Percentiles rank a stretch among this genome's conserved stretches.
These are phyloP conservation scores for Elaeagnus macrophylla DNA, from an alignment of 306 rosid species.

Conservation along the genomic window DNA sequence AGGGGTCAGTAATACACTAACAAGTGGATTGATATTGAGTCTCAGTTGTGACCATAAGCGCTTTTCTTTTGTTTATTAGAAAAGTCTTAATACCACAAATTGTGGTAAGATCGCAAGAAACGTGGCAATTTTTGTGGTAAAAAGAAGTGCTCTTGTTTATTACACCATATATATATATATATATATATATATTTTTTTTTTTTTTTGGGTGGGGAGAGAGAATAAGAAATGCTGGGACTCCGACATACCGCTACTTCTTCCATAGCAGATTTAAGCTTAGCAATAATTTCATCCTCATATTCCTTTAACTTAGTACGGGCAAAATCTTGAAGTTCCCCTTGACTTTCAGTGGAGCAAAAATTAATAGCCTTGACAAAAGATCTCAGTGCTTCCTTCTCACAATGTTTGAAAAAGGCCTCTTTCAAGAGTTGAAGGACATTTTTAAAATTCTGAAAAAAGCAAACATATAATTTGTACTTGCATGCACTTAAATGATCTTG, in stretches of 20 bases:
- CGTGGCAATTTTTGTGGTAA: too few relatives aligned
- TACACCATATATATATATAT: not conserved
- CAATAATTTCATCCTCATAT: slow-evolving; percentile 64
- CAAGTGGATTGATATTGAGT: too few relatives aligned
- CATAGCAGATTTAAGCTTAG: slow-evolving; percentile 69
- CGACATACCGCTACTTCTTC: slow-evolving; percentile 71
- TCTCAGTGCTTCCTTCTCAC: slow-evolving; percentile 84
- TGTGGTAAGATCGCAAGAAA: too few relatives aligned
- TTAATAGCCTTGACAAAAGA: slow-evolving; percentile 69
- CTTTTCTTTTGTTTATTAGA: too few relatives aligned
- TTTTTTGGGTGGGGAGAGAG: not conserved
- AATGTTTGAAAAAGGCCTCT: slow-evolving; percentile 83
- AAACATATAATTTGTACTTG: slow-evolving; percentile 13
- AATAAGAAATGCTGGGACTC: not conserved
- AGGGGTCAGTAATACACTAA: too few relatives aligned
- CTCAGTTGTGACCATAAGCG: too few relatives aligned
- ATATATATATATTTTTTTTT: not conserved
- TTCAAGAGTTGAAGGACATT: slow-evolving; percentile 71
- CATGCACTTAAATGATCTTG: slow-evolving; percentile 11
- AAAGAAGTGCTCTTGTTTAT: too few relatives aligned
- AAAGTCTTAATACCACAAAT: too few relatives aligned
- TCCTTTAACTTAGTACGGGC: slow-evolving; percentile 71
- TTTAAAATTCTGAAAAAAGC: slow-evolving; percentile 62
- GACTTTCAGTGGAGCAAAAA: slow-evolving; percentile 69
- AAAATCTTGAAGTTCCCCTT: slow-evolving; percentile 88